These are phyloP conservation scores for Aspergillus sp. DNA, from an alignment of 2,329 filamentous ascomycete species.

Conservation along the genomic window DNA sequence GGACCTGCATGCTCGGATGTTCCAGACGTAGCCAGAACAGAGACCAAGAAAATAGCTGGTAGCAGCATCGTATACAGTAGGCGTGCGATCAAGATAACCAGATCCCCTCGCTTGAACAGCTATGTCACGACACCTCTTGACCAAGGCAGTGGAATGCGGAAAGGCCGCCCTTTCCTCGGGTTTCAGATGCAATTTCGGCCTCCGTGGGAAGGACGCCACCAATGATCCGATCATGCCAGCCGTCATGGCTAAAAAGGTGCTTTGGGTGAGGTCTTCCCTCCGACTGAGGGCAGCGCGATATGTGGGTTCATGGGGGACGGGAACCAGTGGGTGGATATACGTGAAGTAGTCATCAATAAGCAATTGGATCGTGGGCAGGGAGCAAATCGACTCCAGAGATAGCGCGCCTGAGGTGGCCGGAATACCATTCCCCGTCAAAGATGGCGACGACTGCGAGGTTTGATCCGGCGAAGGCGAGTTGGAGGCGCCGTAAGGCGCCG, in stretches of 20 bases:
- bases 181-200: conserved; percentile 42
- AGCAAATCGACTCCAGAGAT: conserved; percentile 51
- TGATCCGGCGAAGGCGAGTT: conserved; percentile 44
- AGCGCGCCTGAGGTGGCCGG: conserved; percentile 43
- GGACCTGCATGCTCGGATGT: conserved; percentile 38
- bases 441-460: conserved; percentile 40
- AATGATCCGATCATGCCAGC: conserved; percentile 48
- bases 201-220: conserved; percentile 47
- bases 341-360: conserved; percentile 50
- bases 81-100: conserved; percentile 44
- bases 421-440: conserved; percentile 19
- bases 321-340: conserved; percentile 49
- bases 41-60: conserved; percentile 46
- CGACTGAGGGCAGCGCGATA: conserved; percentile 45
- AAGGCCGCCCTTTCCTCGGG: conserved; percentile 40
- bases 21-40: conserved; percentile 42
- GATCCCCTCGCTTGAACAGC: conserved; percentile 45
- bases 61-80: conserved; percentile 46
- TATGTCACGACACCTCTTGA: conserved; percentile 45
- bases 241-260: conserved; percentile 45
- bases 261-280: conserved; percentile 43
- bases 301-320: conserved; percentile 48
- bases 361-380: conserved; percentile 39
- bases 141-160: conserved; percentile 45
- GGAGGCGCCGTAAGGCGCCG: conserved; percentile 35